Conservation (phyloP, 2,329 filamentous ascomycete genomes). For the Nemania sp. region DNA sequence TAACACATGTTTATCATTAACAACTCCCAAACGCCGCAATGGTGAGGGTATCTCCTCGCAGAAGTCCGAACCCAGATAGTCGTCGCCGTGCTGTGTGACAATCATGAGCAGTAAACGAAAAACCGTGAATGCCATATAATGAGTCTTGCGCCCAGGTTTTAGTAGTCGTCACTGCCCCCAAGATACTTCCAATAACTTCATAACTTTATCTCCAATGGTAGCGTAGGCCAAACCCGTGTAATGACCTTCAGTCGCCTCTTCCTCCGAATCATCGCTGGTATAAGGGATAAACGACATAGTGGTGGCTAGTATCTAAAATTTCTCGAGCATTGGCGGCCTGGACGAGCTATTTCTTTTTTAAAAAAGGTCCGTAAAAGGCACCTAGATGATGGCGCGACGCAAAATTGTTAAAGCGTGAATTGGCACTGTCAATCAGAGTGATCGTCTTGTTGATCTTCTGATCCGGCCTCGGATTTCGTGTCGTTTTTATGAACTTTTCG, state of each 20-base stretch:
- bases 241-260: slow-evolving; percentile 23
- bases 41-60: slow-evolving; percentile 42
- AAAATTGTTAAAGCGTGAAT: slow-evolving; percentile 15
- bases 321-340: slow-evolving; percentile 26
- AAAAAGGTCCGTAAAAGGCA: slow-evolving; percentile 3
- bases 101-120: slow-evolving; percentile 35
- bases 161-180: slow-evolving; percentile 37
- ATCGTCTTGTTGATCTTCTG: slow-evolving; percentile 65
- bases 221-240: slow-evolving; percentile 27
- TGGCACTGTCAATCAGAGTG: slow-evolving; percentile 56
- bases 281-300: slow-evolving; percentile 29
- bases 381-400: slow-evolving; percentile 5
- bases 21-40: slow-evolving; percentile 38
- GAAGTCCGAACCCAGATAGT: slow-evolving; percentile 26
- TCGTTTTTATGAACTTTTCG: slow-evolving; percentile 94
- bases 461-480: slow-evolving; percentile 64
- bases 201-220: slow-evolving; percentile 32
- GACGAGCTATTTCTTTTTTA: slow-evolving; percentile 8
- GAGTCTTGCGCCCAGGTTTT: slow-evolving; percentile 34
- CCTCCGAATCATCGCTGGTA: slow-evolving; percentile 31
- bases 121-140: slow-evolving; percentile 37
- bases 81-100: slow-evolving; percentile 29
- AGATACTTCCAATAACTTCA: slow-evolving; percentile 34
- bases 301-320: slow-evolving; percentile 32
- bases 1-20: slow-evolving; percentile 14